Conservation (phyloP, 1,284 basidiomycete genomes). For the Sanghuangporus sanghuang region DNA sequence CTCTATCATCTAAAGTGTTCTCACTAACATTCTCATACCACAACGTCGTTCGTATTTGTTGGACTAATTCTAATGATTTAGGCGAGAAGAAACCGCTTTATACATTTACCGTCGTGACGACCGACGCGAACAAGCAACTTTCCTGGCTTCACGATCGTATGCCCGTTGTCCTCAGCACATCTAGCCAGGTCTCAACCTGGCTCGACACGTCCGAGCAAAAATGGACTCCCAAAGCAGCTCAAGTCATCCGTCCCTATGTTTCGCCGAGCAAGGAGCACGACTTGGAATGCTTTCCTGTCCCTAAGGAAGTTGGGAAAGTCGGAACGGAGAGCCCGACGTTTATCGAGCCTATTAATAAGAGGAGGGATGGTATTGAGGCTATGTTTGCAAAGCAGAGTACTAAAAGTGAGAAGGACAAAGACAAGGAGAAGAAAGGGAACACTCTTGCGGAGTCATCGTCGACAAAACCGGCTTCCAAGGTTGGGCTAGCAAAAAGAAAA, state of each 20-base stretch:
- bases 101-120: conserved; percentile 90
- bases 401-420: conserved; percentile 23
- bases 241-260: conserved; percentile 61
- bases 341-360: conserved; percentile 71
- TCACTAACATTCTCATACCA: neutral
- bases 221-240: conserved; percentile 58
- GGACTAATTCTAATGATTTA: conserved; percentile 17
- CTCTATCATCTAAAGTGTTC: neutral
- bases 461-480: neutral
- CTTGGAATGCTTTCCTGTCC: conserved; percentile 83
- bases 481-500: neutral
- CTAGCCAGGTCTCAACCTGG: conserved; percentile 67
- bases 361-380: conserved; percentile 86
- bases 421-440: neutral
- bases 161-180: conserved; percentile 75
- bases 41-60: neutral
- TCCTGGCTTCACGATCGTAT: conserved; percentile 89
- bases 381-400: conserved; percentile 71
- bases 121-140: conserved; percentile 61
- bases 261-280: conserved; percentile 36
- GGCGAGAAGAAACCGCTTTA: conserved; percentile 59
- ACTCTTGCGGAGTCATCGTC: neutral
- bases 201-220: conserved; percentile 64
- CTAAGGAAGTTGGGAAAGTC: conserved; percentile 88
- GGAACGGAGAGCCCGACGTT: conserved; percentile 80